Conservation (phyloP, 768 basidiomycete species). For the Megacollybia marginata region DNA sequence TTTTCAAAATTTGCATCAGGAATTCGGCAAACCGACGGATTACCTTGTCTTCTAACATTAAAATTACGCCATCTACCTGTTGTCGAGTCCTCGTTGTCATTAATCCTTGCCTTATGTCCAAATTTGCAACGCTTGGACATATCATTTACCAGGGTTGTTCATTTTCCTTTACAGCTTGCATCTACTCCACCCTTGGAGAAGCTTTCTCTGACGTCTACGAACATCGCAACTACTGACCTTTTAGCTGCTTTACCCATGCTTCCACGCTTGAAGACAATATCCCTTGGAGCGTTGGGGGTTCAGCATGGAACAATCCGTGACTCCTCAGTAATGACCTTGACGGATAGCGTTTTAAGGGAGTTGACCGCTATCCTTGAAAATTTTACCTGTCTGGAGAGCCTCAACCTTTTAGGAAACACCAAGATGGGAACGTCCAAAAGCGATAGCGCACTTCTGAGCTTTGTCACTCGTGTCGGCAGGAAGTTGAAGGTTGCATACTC, state of each 20-base stretch:
- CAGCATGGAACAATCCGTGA: constrained; percentile 39
- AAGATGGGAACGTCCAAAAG: constrained; percentile 39
- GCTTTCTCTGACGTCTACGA: constrained; percentile 55
- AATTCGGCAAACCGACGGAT: constrained; percentile 16
- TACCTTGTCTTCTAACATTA: constrained; percentile 40
- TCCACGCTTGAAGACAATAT: constrained; percentile 37
- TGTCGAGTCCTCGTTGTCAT: constrained; percentile 39
- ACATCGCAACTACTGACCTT: constrained; percentile 31
- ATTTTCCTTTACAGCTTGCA: neutral
- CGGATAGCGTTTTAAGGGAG: constrained; percentile 35
- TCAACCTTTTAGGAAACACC: constrained; percentile 59
- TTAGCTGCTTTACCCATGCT: constrained; percentile 29
- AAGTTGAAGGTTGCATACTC: constrained; percentile 43
- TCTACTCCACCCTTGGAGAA: constrained; percentile 38
- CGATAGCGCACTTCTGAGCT: constrained; percentile 30
- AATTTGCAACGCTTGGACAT: constrained; percentile 49
- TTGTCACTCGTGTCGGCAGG: constrained; percentile 48
- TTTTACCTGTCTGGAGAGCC: constrained; percentile 33
- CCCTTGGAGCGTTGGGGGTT: constrained; percentile 53
- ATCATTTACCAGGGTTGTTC: constrained; percentile 44
- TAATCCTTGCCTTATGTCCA: constrained; percentile 39
- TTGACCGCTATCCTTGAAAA: constrained; percentile 34
- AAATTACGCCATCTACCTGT: constrained; percentile 52
- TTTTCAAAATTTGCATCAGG: constrained; percentile 37
- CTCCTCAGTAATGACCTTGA: constrained; percentile 47